Conservation (phyloP, 1,284 basidiomycete genomes). For the Ustilago xerochloae region DNA sequence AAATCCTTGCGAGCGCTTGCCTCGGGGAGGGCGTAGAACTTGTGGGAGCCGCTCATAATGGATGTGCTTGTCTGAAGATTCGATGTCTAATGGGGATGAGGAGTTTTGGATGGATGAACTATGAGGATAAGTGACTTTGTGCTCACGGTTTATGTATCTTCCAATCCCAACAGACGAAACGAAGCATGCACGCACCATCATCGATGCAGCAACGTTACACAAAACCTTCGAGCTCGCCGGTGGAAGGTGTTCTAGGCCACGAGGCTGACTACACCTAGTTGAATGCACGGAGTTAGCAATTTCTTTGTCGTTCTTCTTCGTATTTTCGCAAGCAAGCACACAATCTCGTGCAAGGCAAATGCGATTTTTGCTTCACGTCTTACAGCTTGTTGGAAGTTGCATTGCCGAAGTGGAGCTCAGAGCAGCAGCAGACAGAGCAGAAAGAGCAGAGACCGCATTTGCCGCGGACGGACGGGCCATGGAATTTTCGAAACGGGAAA, state of each 20-base stretch:
- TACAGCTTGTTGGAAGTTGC: not conserved
- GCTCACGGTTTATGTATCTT: not conserved
- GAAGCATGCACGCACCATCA: not conserved
- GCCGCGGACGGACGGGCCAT: not conserved
- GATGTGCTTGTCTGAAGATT: no score
- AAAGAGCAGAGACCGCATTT: no score
- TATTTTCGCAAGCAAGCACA: not conserved
- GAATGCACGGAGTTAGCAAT: not conserved
- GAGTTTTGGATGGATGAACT: no score
- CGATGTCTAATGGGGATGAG: no score
- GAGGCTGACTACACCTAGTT: constrained; percentile 1
- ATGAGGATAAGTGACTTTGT: no score
- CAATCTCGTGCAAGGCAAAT: no score
- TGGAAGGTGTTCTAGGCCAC: no score
- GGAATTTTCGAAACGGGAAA: not conserved
- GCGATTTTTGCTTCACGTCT: not conserved
- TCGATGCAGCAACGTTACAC: no score
- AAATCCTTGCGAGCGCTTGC: constrained; percentile 39
- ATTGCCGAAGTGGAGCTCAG: constrained; percentile 18
- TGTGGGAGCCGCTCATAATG: constrained; percentile 38
- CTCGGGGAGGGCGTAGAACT: constrained; percentile 41
- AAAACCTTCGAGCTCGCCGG: not conserved
- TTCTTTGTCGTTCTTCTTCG: not conserved
- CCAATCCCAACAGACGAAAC: not conserved
- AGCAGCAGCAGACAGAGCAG: no score